These are phyloP conservation scores for Clarireedia sp. DNA, from an alignment of 2,329 filamentous ascomycete genomes.

Conservation along the genomic window DNA sequence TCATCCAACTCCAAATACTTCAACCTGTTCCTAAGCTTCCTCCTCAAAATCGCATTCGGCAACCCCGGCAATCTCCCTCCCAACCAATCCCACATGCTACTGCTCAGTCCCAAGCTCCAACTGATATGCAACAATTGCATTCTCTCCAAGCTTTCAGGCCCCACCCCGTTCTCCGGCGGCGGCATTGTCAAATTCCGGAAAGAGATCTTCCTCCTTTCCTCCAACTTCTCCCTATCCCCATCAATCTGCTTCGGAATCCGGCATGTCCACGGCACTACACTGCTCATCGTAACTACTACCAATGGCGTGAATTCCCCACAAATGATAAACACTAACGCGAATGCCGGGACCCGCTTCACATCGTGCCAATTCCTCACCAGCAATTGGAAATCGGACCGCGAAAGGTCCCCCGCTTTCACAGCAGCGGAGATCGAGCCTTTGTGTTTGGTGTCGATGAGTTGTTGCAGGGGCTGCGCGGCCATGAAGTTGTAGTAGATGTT, in stretches of 20 bases:
- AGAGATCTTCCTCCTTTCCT: slow-evolving; percentile 42
- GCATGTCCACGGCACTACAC: slow-evolving; percentile 71
- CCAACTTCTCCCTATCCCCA: slow-evolving; percentile 44
- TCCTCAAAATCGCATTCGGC: slow-evolving; percentile 44
- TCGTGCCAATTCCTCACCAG: slow-evolving; percentile 62
- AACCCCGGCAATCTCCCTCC: slow-evolving; percentile 29
- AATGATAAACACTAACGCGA: slow-evolving; percentile 65
- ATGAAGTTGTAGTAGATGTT: slow-evolving; percentile 62
- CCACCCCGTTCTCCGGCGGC: slow-evolving; percentile 10
- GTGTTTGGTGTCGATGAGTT: slow-evolving; percentile 38
- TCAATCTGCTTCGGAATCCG: slow-evolving; percentile 69
- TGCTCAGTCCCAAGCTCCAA: slow-evolving; percentile 34
- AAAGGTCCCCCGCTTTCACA: slow-evolving; percentile 34
- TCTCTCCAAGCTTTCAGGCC: slow-evolving; percentile 28
- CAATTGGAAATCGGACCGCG: slow-evolving; percentile 64
- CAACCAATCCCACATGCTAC: slow-evolving; percentile 37
- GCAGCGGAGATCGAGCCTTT: slow-evolving; percentile 29
- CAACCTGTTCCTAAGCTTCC: slow-evolving; percentile 46
- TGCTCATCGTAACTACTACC: slow-evolving; percentile 62
- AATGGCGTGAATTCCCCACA: slow-evolving; percentile 85
- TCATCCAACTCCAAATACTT: slow-evolving; percentile 66
- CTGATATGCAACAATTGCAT: slow-evolving; percentile 36
- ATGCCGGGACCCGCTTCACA: slow-evolving; percentile 67
- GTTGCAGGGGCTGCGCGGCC: slow-evolving; percentile 36
- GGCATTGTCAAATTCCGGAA: slow-evolving; percentile 36